Evolutionary conservation across 495 filamentous ascomycete species (phyloP).

Genomic region (Bacidia gigantensis): DNA sequence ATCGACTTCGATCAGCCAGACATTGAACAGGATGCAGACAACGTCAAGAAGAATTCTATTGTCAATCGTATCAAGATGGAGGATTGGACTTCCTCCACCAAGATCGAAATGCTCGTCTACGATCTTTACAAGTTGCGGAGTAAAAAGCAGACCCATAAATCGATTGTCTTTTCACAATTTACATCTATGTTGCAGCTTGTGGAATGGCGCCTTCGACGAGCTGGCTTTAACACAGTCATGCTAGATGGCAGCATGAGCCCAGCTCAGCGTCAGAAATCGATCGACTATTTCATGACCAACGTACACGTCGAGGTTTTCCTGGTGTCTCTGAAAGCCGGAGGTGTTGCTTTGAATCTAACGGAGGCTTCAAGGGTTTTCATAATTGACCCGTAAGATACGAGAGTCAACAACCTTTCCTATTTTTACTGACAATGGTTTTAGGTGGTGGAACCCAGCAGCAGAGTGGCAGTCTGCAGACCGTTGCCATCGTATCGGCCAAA

Average conservation of each 20-base stretch:
- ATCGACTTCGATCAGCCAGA: slow-evolving; percentile 91
- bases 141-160: slow-evolving; percentile 84
- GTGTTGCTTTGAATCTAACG: slow-evolving; percentile 87
- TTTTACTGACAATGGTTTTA: slow-evolving; percentile 17
- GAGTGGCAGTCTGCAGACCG: slow-evolving; percentile 97
- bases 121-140: slow-evolving; percentile 79
- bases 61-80: slow-evolving; percentile 97
- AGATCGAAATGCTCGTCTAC: slow-evolving; percentile 91
- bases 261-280: slow-evolving; percentile 77
- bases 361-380: slow-evolving; percentile 92
- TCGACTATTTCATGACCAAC: slow-evolving; percentile 91
- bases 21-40: slow-evolving; percentile 71
- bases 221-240: slow-evolving; percentile 96
- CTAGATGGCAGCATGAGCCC: slow-evolving; percentile 93
- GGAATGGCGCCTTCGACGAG: slow-evolving; percentile 88
- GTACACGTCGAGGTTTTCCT: slow-evolving; percentile 85
- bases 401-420: not conserved
- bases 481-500: slow-evolving; percentile 93
- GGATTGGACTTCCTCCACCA: slow-evolving; percentile 92
- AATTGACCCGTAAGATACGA: slow-evolving; percentile 70
- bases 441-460: slow-evolving; percentile 94
- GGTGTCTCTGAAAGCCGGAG: slow-evolving; percentile 87
- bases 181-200: slow-evolving; percentile 65
- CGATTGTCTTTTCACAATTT: slow-evolving; percentile 62
- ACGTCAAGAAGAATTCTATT: slow-evolving; percentile 84